Conservation (phyloP, 495 filamentous ascomycete species). For the Podospora appendiculata region DNA sequence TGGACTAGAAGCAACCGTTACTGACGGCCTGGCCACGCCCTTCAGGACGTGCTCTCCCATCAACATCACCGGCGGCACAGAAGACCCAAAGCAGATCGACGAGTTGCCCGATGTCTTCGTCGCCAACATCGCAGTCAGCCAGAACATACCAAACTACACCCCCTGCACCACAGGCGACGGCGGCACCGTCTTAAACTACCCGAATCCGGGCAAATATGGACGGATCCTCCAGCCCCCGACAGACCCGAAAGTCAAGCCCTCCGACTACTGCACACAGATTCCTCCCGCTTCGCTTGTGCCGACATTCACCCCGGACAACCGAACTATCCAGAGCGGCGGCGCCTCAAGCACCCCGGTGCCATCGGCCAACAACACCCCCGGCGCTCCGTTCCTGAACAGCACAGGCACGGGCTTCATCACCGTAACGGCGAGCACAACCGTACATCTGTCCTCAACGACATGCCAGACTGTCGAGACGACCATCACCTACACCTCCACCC, state of each 20-base stretch:
- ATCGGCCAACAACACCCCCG: no score
- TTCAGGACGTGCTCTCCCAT: constrained; percentile 63
- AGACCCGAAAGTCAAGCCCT: neutral
- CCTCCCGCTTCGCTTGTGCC: neutral
- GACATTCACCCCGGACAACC: neutral
- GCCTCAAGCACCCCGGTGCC: no score
- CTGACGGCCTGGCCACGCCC: neutral
- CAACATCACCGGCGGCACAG: constrained; percentile 42
- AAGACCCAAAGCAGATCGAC: constrained; percentile 19
- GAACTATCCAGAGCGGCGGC: neutral
- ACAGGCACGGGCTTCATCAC: no score
- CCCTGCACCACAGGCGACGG: constrained; percentile 12
- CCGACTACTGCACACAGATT: constrained; percentile 1
- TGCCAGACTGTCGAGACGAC: no score
- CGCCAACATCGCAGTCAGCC: constrained; percentile 41
- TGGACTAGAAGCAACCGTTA: neutral
- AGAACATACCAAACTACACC: constrained; percentile 3
- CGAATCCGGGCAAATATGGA: constrained; percentile 21
- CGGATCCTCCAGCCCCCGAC: constrained; percentile 10
- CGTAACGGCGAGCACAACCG: no score
- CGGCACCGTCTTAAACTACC: constrained; percentile 15
- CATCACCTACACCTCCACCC: no score
- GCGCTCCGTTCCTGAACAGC: no score
- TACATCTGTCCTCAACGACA: no score
- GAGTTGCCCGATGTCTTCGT: constrained; percentile 48